Percentiles rank a stretch among this genome's conserved stretches.
These are phyloP conservation scores for Alnus glutinosa DNA, from an alignment of 306 rosid species.

Conservation along the genomic window DNA sequence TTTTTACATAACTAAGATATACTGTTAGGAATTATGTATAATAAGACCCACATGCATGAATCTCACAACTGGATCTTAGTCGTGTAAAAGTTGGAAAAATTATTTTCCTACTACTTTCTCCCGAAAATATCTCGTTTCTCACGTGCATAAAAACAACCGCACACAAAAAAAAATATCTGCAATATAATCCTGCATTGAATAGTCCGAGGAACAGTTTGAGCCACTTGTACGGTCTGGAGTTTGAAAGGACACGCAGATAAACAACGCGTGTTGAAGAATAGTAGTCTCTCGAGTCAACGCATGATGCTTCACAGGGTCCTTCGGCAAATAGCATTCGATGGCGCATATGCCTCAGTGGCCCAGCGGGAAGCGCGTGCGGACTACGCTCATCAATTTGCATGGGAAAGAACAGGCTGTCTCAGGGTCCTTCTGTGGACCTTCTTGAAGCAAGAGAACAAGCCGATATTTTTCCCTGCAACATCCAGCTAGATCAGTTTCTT, in stretches of 20 bases:
- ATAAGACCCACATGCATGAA: too few relatives aligned
- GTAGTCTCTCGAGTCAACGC: neutral
- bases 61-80: too few relatives aligned
- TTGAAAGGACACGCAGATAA: neutral
- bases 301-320: neutral
- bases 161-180: too few relatives aligned
- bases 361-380: conserved; percentile 17
- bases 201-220: neutral
- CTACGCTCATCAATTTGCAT: neutral
- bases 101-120: too few relatives aligned
- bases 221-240: neutral
- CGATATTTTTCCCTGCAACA: conserved; percentile 22
- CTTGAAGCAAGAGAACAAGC: conserved; percentile 6
- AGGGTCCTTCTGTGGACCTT: neutral
- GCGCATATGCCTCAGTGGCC: conserved; percentile 3
- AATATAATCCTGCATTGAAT: too few relatives aligned
- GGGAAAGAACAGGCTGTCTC: neutral
- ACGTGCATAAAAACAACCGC: too few relatives aligned
- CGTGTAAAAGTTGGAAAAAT: too few relatives aligned
- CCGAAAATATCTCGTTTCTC: too few relatives aligned
- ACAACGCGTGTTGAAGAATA: neutral
- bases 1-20: too few relatives aligned
- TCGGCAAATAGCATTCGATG: neutral
- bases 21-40: too few relatives aligned
- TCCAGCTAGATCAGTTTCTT: neutral